Percentiles rank a stretch among this genome's conserved stretches.
Evolutionary conservation across 176 grass and related monocot genomes (phyloP).

Genomic region (Pharus latifolius): DNA sequence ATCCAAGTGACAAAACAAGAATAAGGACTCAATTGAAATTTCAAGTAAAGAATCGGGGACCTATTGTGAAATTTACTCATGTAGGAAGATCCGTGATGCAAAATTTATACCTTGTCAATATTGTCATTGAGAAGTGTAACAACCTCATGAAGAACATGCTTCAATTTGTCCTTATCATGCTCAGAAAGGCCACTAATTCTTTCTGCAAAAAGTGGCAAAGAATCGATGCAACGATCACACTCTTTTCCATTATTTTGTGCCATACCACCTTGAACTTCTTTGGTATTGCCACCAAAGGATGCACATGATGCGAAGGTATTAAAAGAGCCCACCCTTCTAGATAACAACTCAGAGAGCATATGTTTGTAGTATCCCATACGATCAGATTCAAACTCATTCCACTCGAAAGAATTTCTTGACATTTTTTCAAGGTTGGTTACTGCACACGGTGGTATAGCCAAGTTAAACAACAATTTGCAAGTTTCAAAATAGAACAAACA

Average conservation of each 20-base stretch:
- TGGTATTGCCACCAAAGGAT: neutral
- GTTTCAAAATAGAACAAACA: too few relatives aligned
- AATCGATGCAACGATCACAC: neutral
- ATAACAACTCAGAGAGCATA: neutral
- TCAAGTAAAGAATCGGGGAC: neutral
- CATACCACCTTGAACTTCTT: neutral
- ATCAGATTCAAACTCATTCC: neutral
- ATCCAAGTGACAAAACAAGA: too few relatives aligned
- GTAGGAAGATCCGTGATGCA: neutral
- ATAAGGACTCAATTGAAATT: too few relatives aligned
- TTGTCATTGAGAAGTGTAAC: neutral
- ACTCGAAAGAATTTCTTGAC: neutral
- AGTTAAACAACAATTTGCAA: neutral
- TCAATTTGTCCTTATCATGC: constrained; percentile 12
- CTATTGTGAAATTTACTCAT: neutral
- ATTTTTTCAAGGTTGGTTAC: neutral
- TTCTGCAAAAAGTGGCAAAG: neutral
- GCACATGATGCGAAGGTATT: too few relatives aligned
- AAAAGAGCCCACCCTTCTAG: neutral
- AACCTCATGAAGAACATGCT: constrained; percentile 5
- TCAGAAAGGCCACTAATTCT: neutral
- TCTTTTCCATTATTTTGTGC: neutral
- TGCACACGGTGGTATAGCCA: neutral
- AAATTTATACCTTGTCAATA: constrained; percentile 11
- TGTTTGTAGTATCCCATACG: neutral